A percentile compares a stretch with the other conserved stretches of the same genome.
These are phyloP conservation scores for Nemophila menziesii DNA, from an alignment of 257 asterid genomes.

Conservation along the genomic window DNA sequence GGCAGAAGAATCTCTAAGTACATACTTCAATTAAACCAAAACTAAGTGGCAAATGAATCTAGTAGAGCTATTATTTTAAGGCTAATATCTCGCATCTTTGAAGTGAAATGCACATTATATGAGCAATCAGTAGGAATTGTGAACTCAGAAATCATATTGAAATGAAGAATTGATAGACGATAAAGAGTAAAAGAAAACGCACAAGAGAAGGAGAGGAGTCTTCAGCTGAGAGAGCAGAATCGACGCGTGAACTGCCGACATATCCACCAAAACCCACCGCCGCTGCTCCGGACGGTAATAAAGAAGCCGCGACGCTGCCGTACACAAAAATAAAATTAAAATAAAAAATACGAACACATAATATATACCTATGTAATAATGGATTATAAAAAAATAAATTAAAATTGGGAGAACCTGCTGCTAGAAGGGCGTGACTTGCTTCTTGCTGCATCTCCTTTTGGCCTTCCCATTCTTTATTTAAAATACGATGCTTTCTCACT, in stretches of 20 bases:
- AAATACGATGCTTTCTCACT: too few relatives aligned
- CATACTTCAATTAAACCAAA: neutral
- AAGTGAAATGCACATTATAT: neutral
- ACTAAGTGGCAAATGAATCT: neutral
- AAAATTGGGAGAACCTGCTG: slow-evolving; percentile 56
- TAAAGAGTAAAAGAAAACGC: slow-evolving; percentile 5
- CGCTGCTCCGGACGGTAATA: slow-evolving; percentile 65
- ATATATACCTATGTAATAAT: neutral
- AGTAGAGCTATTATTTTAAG: neutral
- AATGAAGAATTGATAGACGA: neutral
- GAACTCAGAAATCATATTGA: neutral
- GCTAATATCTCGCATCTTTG: neutral
- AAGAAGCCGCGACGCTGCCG: slow-evolving; percentile 84
- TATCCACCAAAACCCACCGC: slow-evolving; percentile 90
- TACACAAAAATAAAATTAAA: neutral
- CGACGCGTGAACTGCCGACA: slow-evolving; percentile 82
- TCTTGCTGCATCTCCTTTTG: slow-evolving; percentile 92
- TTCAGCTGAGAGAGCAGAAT: slow-evolving; percentile 45
- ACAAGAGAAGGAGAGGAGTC: slow-evolving; percentile 53
- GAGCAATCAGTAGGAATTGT: too few relatives aligned
- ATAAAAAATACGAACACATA: neutral
- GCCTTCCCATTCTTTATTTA: slow-evolving; percentile 49
- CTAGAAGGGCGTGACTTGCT: slow-evolving; percentile 98
- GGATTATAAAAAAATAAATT: neutral
- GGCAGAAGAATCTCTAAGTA: neutral